phyloP scores from a whole-genome alignment of 1,284 basidiomycete genomes.

The Ustilago curta region DNA sequence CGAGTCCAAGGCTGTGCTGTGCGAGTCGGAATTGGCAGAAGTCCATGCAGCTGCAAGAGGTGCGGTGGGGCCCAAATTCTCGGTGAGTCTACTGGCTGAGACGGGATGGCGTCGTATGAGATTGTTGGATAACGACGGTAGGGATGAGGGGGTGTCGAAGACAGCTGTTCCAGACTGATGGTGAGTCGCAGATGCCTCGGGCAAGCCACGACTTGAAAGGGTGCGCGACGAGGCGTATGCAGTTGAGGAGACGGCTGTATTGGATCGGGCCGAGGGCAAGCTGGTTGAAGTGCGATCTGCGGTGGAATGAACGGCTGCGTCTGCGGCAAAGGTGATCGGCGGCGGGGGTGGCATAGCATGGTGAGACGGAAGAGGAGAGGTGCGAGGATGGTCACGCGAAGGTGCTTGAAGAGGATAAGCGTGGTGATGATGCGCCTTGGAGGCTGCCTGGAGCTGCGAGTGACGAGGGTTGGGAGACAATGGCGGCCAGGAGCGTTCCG shows the following conservation, averaged over 20 bases:
- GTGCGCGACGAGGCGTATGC: conserved; percentile 22
- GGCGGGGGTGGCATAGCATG: conserved; percentile 21
- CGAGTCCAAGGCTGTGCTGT: conserved; percentile 5
- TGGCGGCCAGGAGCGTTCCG: conserved; percentile 18
- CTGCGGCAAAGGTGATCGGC: conserved; percentile 8
- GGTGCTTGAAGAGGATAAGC: conserved; percentile 28
- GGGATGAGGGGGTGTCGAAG: conserved; percentile 12
- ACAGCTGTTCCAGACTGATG: conserved; percentile 9
- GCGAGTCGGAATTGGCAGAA: conserved; percentile 8
- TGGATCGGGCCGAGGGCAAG: conserved; percentile 8
- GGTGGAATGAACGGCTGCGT: neutral
- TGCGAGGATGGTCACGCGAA: conserved; percentile 23
- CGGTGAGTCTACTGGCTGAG: conserved; percentile 31
- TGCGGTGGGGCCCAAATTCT: conserved; percentile 1
- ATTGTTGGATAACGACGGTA: conserved; percentile 9
- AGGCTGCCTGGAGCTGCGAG: conserved; percentile 7
- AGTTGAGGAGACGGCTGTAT: neutral
- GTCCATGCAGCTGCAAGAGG: neutral
- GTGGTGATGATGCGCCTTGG: conserved; percentile 9
- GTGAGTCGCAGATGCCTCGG: conserved; percentile 10
- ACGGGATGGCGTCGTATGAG: conserved; percentile 30
- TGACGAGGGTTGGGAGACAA: conserved; percentile 8
- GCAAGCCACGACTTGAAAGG: conserved; percentile 11
- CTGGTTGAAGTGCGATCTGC: conserved; percentile 4
- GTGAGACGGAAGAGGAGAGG: conserved; percentile 23